These are phyloP conservation scores for Aspergillus neotritici DNA, from an alignment of 2,329 filamentous ascomycete genomes.

Conservation along the genomic window DNA sequence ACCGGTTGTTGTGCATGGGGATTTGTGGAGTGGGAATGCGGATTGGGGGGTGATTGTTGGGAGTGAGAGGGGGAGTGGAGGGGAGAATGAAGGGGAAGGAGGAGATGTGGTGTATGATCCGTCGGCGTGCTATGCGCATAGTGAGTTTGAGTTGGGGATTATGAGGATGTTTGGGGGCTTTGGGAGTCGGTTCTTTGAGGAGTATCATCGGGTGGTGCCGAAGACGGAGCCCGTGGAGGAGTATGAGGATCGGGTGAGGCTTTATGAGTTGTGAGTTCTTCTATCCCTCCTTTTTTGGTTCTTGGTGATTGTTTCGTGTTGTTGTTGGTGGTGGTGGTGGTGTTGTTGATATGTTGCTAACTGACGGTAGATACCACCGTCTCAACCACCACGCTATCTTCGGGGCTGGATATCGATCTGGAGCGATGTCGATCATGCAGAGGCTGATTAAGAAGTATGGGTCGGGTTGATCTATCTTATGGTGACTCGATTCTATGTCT, in stretches of 20 bases:
- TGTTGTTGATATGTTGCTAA: slow-evolving; percentile 9
- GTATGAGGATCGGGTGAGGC: slow-evolving; percentile 71
- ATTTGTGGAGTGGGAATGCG: slow-evolving; percentile 89
- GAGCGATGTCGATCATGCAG: slow-evolving; percentile 75
- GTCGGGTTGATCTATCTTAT: no score
- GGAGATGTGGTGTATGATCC: slow-evolving; percentile 82
- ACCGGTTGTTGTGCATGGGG: slow-evolving; percentile 84
- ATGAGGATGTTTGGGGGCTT: slow-evolving; percentile 98
- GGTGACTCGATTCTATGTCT: no score
- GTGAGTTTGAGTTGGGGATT: slow-evolving; percentile 85
- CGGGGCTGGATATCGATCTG: slow-evolving; percentile 68
- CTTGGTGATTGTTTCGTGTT: background rate
- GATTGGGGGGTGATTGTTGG: slow-evolving; percentile 58
- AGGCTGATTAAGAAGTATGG: slow-evolving; percentile 68
- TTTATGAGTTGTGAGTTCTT: slow-evolving; percentile 73
- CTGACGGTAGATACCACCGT: slow-evolving; percentile 63
- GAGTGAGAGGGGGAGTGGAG: slow-evolving; percentile 25
- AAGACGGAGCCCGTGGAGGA: slow-evolving; percentile 76
- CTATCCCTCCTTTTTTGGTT: background rate
- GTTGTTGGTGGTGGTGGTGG: background rate
- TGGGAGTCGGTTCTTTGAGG: slow-evolving; percentile 61
- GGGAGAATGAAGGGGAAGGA: slow-evolving; percentile 41
- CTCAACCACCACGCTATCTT: slow-evolving; percentile 85
- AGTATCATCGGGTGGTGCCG: slow-evolving; percentile 69
- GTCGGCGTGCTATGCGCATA: slow-evolving; percentile 75